Conservation (phyloP, 2,329 filamentous ascomycete species). For the Blastomyces percursus region DNA sequence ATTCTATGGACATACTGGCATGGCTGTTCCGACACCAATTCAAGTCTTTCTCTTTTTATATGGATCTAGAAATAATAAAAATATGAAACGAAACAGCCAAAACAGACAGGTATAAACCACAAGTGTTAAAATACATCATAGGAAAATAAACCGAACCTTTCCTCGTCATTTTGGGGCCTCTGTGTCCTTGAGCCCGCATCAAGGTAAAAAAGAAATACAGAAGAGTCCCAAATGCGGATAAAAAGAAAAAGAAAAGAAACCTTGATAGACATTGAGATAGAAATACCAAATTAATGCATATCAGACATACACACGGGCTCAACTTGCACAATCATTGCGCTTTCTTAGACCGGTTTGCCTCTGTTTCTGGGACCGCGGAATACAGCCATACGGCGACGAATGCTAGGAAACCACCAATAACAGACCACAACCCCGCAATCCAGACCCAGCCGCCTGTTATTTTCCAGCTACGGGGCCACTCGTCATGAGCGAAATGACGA, state of each 20-base stretch:
- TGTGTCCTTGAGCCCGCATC: neutral
- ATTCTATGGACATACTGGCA: neutral
- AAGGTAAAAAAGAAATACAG: neutral
- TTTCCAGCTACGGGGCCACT: slow-evolving; percentile 82
- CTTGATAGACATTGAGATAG: neutral
- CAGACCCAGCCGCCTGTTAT: slow-evolving; percentile 92
- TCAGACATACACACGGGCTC: neutral
- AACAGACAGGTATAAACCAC: neutral
- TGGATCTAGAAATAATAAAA: neutral
- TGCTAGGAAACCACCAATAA: slow-evolving; percentile 68
- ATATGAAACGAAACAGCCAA: neutral
- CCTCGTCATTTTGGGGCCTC: neutral
- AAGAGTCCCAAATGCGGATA: neutral
- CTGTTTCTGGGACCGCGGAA: slow-evolving; percentile 42
- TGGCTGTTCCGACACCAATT: neutral
- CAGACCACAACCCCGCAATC: slow-evolving; percentile 78
- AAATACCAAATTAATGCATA: neutral
- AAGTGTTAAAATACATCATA: neutral
- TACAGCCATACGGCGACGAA: slow-evolving; percentile 88
- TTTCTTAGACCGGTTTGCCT: slow-evolving; percentile 10
- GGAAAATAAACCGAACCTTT: neutral
- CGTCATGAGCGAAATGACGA: slow-evolving; percentile 91
- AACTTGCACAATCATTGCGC: slow-evolving; percentile 4
- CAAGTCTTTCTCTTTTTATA: neutral
- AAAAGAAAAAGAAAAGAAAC: neutral